Percentiles rank a stretch among this genome's conserved stretches.
These are phyloP conservation scores for Fusarium aywerte DNA, from an alignment of 2,329 filamentous ascomycete genomes.

Conservation along the genomic window DNA sequence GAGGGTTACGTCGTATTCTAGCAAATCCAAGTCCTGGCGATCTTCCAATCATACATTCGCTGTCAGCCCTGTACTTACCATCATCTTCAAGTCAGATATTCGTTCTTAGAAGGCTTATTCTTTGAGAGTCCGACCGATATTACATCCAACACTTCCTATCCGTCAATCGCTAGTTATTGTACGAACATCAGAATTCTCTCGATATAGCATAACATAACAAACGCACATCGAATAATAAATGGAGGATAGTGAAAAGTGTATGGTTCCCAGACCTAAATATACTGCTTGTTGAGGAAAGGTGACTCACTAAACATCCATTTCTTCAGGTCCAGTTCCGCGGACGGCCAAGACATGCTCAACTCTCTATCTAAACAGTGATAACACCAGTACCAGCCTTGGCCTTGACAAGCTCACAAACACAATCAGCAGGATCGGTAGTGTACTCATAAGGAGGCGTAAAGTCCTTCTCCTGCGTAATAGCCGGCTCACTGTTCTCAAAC, in stretches of 20 bases:
- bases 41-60: not conserved
- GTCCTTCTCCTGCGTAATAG: constrained; percentile 50
- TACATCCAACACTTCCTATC: not conserved
- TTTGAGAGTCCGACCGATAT: not conserved
- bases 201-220: too few species aligned
- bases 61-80: not conserved
- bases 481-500: constrained; percentile 52
- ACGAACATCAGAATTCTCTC: not conserved
- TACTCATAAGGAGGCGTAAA: constrained; percentile 52
- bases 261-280: not conserved
- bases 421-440: constrained; percentile 39
- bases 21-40: not conserved
- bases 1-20: constrained; percentile 8
- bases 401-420: constrained; percentile 43
- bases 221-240: not conserved
- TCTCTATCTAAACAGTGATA: constrained; percentile 9
- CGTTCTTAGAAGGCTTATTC: not conserved
- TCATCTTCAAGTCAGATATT: not conserved
- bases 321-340: not conserved
- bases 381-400: constrained; percentile 42
- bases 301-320: not conserved
- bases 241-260: not conserved
- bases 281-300: not conserved
- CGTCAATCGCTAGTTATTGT: too few species aligned
- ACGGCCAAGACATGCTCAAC: not conserved